Base-by-base conservation (phyloP, 306 rosid genomes). In the Ormosia emarginata region DNA sequence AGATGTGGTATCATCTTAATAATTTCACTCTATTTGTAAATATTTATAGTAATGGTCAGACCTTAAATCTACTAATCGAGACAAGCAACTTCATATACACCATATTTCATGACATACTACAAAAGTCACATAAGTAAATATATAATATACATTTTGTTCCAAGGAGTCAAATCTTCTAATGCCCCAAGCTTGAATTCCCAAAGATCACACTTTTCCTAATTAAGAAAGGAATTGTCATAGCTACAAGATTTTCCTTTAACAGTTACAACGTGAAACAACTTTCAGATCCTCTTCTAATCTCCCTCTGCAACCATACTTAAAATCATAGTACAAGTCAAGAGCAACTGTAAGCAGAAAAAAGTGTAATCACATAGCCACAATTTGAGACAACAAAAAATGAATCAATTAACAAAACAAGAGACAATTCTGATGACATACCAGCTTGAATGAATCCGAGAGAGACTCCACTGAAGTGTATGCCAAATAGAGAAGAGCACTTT, bases 401-500 rank as follows among this genome's bases (percentile, higher is more conserved):
- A 77, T 47, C 15, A 68, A 32, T 43, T 32, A 82, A 78, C 52
- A 66, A 8, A 62, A 29, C 41, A 56, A 37, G 12, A 70, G 58
- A 82, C n/a, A 41, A 68, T 12, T 36, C 53, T 13, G 44, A 52
- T n/a, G 58, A 18, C 85, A 8, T 94, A 96, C 99, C 98, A 92
- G 89, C 91, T 89, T 96, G 86, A 96, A 96, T 46, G 99, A 94
- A 5, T 94, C 99, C n/a, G 99, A 94, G 37, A 96, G 97, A 73
- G 97, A 89, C 67, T 96, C 99, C 87, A 94, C 99, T 73, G 98
- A 91, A 7, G 94, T 96, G 84, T 96, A 96, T 49, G 98, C 99
- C 75, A 96, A 85, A 82, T 96, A 96, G 84, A 96, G 99, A 90
- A 96, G 99, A 79, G 99, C 97, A 77, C 93, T 92, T 88, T 88